phyloP scores from a whole-genome alignment of 2,329 filamentous ascomycete species.

The Alternaria ethzedia region DNA sequence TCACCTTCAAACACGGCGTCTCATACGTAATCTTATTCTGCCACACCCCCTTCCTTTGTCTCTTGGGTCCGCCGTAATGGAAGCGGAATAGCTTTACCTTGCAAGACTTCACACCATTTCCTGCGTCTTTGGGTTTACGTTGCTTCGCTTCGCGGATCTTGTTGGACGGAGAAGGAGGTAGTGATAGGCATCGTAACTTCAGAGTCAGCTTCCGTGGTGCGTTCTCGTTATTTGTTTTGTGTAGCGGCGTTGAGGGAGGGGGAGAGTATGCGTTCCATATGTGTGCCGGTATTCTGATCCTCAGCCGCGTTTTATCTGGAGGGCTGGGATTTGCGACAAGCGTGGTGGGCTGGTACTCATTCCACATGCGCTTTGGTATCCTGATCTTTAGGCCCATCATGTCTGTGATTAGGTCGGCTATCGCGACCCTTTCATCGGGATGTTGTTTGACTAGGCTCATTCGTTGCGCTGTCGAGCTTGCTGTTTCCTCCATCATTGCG shows the following conservation, averaged over 20 bases:
- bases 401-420: not conserved
- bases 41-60: slow-evolving; percentile 2
- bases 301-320: not conserved
- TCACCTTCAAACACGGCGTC: slow-evolving; percentile 18
- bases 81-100: slow-evolving; percentile 22
- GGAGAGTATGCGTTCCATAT: slow-evolving; percentile 18
- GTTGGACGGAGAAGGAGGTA: not conserved
- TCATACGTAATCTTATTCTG: slow-evolving; percentile 13
- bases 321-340: fast-evolving
- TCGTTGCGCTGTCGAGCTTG: not conserved
- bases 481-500: not conserved
- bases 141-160: not conserved
- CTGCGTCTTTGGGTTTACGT: too few species aligned
- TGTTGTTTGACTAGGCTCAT: not conserved
- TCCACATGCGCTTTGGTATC: slow-evolving; percentile 20
- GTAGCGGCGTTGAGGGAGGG: not conserved
- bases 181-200: not conserved
- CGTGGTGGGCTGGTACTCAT: not conserved
- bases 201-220: not conserved
- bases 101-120: slow-evolving; percentile 6
- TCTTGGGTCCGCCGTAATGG: slow-evolving; percentile 22
- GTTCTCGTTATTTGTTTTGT: not conserved
- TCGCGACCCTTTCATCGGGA: not conserved
- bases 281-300: slow-evolving; percentile 11
- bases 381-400: slow-evolving; percentile 9